Percentiles rank a stretch among this genome's conserved stretches.
Evolutionary conservation across 176 grass and related monocot species (phyloP).

Genomic region (Carex scoparia): DNA sequence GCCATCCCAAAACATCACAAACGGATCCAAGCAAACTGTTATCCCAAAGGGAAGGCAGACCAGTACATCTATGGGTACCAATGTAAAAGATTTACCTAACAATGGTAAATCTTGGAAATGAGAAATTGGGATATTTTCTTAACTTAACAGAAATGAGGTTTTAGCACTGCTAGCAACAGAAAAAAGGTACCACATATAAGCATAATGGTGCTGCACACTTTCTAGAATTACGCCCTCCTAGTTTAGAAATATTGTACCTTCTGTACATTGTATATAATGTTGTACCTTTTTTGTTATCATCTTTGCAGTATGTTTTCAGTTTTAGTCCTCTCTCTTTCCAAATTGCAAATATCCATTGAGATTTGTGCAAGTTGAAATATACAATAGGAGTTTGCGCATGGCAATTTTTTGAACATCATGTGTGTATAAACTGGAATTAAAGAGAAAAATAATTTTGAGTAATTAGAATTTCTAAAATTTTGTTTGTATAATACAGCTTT

Average conservation of each 20-base stretch:
- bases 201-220: not conserved
- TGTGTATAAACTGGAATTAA: not conserved
- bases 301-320: not conserved
- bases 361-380: not conserved
- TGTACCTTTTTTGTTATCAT: not conserved
- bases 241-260: not conserved
- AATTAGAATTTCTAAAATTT: not conserved
- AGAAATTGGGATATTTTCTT: not conserved
- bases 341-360: not conserved
- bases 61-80: not conserved
- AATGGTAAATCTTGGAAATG: conserved; percentile 25
- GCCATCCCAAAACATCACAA: not conserved
- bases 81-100: conserved; percentile 8
- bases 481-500: not conserved
- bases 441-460: not conserved
- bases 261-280: not conserved
- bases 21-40: not conserved
- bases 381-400: not conserved
- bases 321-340: not conserved
- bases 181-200: not conserved
- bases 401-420: conserved; percentile 2
- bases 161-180: not conserved
- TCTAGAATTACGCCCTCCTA: not conserved
- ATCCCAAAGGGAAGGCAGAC: not conserved
- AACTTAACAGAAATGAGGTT: not conserved